Base-by-base conservation (phyloP, 176 grass and related monocot species). In the Saccharum officinarum region DNA sequence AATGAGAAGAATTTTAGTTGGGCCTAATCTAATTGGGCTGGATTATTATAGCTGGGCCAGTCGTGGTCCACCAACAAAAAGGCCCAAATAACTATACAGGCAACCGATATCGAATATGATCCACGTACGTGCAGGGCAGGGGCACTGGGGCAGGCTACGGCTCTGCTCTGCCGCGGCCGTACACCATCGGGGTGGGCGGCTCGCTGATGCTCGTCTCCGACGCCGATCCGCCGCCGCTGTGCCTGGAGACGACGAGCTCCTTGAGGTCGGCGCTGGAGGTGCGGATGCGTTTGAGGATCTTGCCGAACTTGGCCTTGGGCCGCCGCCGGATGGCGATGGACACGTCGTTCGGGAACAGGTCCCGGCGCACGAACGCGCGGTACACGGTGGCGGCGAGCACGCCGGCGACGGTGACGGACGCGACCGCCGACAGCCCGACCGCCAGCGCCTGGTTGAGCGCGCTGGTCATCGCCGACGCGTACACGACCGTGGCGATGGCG, bases 271-370 rank as follows among this genome's bases (percentile, higher is more conserved):
- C 36, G 77, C 79, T 62, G 2, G 82, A 82, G 15, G 88, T 93
- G 6, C 90, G 86, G 42, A 97, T 49, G 36, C 88, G 82, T 6
- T 79, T 76, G 4, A 95, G 76, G 40, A 93, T 90, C 71, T 88
- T 93, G 47, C 86, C 84, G 50, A 95, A 97, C 42, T 77, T 95
- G 0, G 92, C 88, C 31, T 69, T 88, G 49, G 67, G 80, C 26
- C 86, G 83, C 57, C 18, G 76, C 5, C 91, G 88, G 80, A 97
- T 91, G 67, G 95, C 95, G 40, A 97, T 97, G 60, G 95, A 89
- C 36, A 97, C 82, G 70, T 97, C 95, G 55, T 95, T 97, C 0
- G 95, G 92, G 81, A 97, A 97, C 15, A 97, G 84, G 59, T 97
- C 90, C 44, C 9, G 36, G 42, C 84, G 83, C 34, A 97, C 66